Evolutionary conservation across 495 filamentous ascomycete genomes (phyloP).

Genomic region (Aspergillus panamensis): DNA sequence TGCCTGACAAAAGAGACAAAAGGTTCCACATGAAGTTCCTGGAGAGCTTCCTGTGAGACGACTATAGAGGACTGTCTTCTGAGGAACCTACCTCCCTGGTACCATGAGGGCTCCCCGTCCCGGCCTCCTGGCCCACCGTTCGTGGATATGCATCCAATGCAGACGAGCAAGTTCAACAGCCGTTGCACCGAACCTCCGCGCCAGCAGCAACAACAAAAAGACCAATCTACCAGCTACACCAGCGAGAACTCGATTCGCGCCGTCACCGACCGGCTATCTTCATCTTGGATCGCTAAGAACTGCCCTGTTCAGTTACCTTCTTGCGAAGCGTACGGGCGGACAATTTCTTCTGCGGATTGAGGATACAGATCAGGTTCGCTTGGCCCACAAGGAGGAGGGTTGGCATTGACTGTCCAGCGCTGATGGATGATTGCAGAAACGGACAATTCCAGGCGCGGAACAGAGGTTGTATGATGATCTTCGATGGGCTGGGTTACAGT

Average conservation of each 20-base stretch:
- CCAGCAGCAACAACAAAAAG: slow-evolving; percentile 30
- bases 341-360: slow-evolving; percentile 90
- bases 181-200: slow-evolving; percentile 23
- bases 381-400: slow-evolving; percentile 1
- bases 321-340: slow-evolving; percentile 84
- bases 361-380: slow-evolving; percentile 85
- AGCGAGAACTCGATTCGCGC: slow-evolving; percentile 89
- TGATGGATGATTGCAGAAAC: slow-evolving; percentile 55
- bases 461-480: slow-evolving; percentile 71
- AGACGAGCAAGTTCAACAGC: slow-evolving; percentile 33
- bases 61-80: no score
- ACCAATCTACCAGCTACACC: slow-evolving; percentile 55
- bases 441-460: slow-evolving; percentile 76
- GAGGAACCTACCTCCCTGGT: not conserved
- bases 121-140: slow-evolving; percentile 33
- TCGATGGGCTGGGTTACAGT: slow-evolving; percentile 82
- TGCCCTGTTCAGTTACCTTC: slow-evolving; percentile 86
- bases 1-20: no score
- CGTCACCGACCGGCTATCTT: slow-evolving; percentile 89
- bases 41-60: no score
- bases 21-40: no score
- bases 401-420: slow-evolving; percentile 13
- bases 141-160: slow-evolving; percentile 45
- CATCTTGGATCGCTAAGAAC: slow-evolving; percentile 90
- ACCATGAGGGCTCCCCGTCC: slow-evolving; percentile 28